Percentiles rank a stretch among this genome's conserved stretches.
These are phyloP conservation scores for Beauveria scarabaeidicola DNA, from an alignment of 2,329 filamentous ascomycete genomes.

Conservation along the genomic window DNA sequence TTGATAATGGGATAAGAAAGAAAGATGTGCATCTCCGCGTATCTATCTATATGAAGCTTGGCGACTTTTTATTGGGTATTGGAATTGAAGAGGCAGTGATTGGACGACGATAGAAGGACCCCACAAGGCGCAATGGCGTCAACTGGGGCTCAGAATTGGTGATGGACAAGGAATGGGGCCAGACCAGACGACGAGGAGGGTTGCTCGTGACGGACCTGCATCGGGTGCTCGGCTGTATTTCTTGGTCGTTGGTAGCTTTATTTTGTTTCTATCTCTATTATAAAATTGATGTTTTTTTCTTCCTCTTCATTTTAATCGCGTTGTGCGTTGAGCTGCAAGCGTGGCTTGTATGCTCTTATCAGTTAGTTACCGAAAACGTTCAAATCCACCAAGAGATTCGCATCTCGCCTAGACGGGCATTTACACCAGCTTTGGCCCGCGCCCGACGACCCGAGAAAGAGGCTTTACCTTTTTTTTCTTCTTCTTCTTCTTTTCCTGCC, in stretches of 20 bases:
- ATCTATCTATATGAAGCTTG: not conserved
- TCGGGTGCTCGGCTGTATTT: slow-evolving; percentile 11
- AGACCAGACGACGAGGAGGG: slow-evolving; percentile 15
- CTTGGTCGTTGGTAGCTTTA: slow-evolving; percentile 12
- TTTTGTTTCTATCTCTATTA: not conserved
- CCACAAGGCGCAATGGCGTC: slow-evolving; percentile 26
- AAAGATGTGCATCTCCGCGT: slow-evolving; percentile 8
- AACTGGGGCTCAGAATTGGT: slow-evolving; percentile 18
- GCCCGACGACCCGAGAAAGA: slow-evolving; percentile 3
- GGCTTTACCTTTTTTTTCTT: slow-evolving; percentile 27
- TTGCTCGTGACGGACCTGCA: not conserved
- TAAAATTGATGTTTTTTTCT: not conserved
- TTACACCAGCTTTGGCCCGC: not conserved
- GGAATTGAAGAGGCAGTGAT: slow-evolving; percentile 5
- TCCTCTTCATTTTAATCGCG: not conserved
- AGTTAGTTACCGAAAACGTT: not conserved
- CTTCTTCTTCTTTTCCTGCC: not conserved
- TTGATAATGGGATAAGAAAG: not conserved
- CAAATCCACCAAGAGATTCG: not conserved
- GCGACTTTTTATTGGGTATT: not conserved
- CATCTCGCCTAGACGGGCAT: slow-evolving; percentile 8
- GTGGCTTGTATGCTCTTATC: too few relatives aligned
- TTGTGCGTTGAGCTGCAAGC: not conserved
- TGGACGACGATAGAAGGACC: slow-evolving; percentile 16
- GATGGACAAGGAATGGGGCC: not conserved